phyloP scores from a whole-genome alignment of 257 asterid genomes.

The Avicennia marina region DNA sequence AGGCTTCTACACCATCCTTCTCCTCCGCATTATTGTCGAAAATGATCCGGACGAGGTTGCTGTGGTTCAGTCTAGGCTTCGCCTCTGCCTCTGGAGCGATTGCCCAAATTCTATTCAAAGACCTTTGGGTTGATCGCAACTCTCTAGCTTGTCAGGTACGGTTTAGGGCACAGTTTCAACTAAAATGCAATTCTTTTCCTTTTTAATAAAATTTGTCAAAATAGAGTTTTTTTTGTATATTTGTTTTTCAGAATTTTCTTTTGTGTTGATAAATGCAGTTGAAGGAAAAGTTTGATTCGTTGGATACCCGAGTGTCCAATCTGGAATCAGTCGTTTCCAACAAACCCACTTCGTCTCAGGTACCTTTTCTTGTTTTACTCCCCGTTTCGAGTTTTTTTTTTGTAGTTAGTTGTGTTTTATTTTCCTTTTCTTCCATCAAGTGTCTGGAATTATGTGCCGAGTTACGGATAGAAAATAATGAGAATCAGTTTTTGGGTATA shows the following conservation, averaged over 20 bases:
- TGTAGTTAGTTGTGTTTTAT: not conserved
- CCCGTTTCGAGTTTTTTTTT: not conserved
- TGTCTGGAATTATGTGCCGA: slow-evolving; percentile 11
- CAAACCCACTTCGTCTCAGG: slow-evolving; percentile 34
- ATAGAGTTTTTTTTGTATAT: not conserved
- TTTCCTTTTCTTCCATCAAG: not conserved
- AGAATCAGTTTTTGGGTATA: slow-evolving; percentile 8
- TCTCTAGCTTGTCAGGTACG: slow-evolving; percentile 45
- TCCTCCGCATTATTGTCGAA: too few species aligned
- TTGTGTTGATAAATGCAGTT: slow-evolving; percentile 27
- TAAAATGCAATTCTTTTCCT: not conserved
- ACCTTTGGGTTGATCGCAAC: slow-evolving; percentile 49
- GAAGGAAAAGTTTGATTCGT: slow-evolving; percentile 38
- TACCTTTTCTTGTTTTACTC: not conserved
- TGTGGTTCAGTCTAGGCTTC: slow-evolving; percentile 62
- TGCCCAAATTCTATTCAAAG: slow-evolving; percentile 50
- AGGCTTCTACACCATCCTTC: too few species aligned
- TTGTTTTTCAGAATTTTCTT: not conserved
- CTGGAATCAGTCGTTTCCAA: slow-evolving; percentile 39
- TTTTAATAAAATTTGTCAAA: not conserved
- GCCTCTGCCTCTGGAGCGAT: slow-evolving; percentile 51
- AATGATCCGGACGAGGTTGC: slow-evolving; percentile 57
- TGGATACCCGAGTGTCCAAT: slow-evolving; percentile 54
- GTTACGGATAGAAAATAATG: not conserved
- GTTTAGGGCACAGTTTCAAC: slow-evolving; percentile 28